Base-by-base conservation (phyloP, 1,284 basidiomycete genomes). In the Cryptococcus sp. region DNA sequence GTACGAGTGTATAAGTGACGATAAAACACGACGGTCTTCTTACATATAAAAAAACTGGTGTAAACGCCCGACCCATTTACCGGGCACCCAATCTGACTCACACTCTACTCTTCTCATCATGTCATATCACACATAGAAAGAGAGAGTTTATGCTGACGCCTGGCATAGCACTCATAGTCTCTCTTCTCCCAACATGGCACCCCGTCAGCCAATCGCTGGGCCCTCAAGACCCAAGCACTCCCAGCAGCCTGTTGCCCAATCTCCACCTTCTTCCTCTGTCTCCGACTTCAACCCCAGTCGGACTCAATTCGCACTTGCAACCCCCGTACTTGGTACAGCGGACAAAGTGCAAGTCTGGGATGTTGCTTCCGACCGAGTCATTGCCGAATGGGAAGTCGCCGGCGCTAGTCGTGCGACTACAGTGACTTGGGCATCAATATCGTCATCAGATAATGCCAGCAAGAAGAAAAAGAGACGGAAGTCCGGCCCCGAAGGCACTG, bases 21-120 rank as follows among this genome's bases (percentile, higher is more conserved):
- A 76, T 76, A 64, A 62, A 73, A 70, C 75, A 76, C 75, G 75
- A 76, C 75, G 75, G 75, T 76, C 75, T 76, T 67, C 75, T 74
- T 67, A 76, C 67, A 62, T 52, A 66, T 60, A 64, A 50, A 60
- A 60, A 64, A 51, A 49, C 58, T 64, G 70, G 69, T 71, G 69
- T 70, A 74, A 74, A 74, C 61, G 72, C 72, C 73, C 73, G 72
- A 73, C 73, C 68, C 65, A 65, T 66, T 66, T 64, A 64, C 55
- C 72, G 73, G 73, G 71, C 73, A 73, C 55, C 68, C 62, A 59
- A 65, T 71, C 73, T 74, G 72, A 74, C 61, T 61, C 65, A 51
- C 41, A 41, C 48, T 54, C 49, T 45, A 41, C 22, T 25, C 39
- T 59, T 23, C 38, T 45, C 27, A 48, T 27, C 44, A 16, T 23